Evolutionary conservation across 78 protist genomes (phyloP).

Genomic region (Isochrysis galbana): DNA sequence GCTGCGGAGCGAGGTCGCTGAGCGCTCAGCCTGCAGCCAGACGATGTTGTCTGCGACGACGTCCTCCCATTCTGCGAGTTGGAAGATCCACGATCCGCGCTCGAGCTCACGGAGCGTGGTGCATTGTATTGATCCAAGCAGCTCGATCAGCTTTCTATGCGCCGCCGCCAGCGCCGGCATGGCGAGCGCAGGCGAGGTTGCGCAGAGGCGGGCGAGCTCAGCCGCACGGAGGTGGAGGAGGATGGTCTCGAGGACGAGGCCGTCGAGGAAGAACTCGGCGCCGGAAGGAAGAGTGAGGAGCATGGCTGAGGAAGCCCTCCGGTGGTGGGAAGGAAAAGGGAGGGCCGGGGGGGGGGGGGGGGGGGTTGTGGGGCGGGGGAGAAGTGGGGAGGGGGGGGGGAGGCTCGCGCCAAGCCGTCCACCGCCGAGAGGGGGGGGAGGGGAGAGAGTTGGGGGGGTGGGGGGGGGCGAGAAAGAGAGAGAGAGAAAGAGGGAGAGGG

Average conservation of each 20-base stretch:
- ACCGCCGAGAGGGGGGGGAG: too few species aligned
- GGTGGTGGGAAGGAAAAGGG: too few species aligned
- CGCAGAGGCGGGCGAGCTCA: not conserved
- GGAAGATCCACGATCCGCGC: not conserved
- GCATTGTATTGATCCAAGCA: not conserved
- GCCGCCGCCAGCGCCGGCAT: not conserved
- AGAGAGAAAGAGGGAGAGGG: too few species aligned
- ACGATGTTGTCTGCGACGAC: not conserved
- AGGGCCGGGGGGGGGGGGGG: too few species aligned
- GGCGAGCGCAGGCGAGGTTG: not conserved
- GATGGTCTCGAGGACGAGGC: not conserved
- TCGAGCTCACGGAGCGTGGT: not conserved
- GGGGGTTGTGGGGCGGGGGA: too few species aligned
- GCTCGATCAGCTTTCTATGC: too few species aligned
- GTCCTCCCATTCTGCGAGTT: not conserved
- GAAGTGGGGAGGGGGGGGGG: too few species aligned
- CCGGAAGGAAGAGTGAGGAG: not conserved
- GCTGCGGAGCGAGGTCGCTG: too few species aligned
- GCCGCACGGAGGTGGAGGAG: not conserved
- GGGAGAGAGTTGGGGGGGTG: too few species aligned
- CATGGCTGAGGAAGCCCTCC: too few species aligned
- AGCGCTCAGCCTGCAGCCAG: not conserved
- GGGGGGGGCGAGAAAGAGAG: too few species aligned
- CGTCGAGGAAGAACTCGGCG: not conserved
- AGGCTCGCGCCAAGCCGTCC: too few species aligned